A percentile compares a stretch with the other conserved stretches of the same genome.
Conservation (phyloP, 2,329 filamentous ascomycete genomes). For the Neofusicoccum kwambonambiense region DNA sequence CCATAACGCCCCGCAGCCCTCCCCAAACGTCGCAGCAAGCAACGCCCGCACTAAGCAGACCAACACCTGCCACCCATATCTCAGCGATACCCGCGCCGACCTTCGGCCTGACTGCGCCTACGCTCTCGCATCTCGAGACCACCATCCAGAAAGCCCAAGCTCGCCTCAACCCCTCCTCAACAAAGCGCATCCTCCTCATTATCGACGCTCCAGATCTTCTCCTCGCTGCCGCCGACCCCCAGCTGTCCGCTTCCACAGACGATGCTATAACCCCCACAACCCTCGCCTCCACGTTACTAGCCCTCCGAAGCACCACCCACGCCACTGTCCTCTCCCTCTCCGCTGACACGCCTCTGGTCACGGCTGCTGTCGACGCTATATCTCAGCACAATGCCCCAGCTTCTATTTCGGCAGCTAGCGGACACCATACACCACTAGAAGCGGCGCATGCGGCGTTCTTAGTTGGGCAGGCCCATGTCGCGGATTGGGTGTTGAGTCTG, state of each 20-base stretch:
- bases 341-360: slow-evolving; percentile 71
- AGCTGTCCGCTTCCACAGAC: background rate
- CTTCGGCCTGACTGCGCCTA: slow-evolving; percentile 28
- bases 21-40: background rate
- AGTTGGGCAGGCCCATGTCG: slow-evolving; percentile 71
- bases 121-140: slow-evolving; percentile 27
- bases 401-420: background rate
- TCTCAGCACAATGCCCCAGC: slow-evolving; percentile 20
- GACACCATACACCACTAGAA: slow-evolving; percentile 62
- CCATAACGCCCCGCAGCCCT: slow-evolving; percentile 18
- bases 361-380: slow-evolving; percentile 42
- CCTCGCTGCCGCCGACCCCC: slow-evolving; percentile 37
- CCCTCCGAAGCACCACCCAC: slow-evolving; percentile 55
- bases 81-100: background rate
- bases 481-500: slow-evolving; percentile 68
- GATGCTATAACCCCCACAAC: slow-evolving; percentile 22
- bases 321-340: slow-evolving; percentile 65
- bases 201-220: slow-evolving; percentile 46
- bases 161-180: slow-evolving; percentile 16
- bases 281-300: slow-evolving; percentile 29
- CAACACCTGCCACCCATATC: background rate
- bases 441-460: slow-evolving; percentile 69
- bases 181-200: slow-evolving; percentile 40
- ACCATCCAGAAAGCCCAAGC: slow-evolving; percentile 30
- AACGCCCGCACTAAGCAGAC: background rate